A percentile compares a stretch with the other conserved stretches of the same genome.
Conservation (phyloP, 345 rosid species). For the Microthlaspi erraticum region DNA sequence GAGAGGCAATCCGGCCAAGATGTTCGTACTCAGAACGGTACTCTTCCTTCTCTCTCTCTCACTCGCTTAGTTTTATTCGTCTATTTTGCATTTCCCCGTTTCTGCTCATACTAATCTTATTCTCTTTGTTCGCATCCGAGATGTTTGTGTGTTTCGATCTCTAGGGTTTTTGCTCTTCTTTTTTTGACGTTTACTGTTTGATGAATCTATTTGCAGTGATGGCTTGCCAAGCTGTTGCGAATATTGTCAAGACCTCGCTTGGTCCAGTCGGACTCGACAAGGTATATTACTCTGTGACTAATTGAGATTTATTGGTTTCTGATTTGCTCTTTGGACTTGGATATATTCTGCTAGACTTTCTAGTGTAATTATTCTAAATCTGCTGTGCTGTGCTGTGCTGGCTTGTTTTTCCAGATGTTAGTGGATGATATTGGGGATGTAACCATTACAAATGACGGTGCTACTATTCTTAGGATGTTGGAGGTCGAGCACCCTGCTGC, state of each 20-base stretch:
- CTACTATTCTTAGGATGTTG: slow-evolving; percentile 90
- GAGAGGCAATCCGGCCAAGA: slow-evolving; percentile 95
- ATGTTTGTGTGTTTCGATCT: slow-evolving; percentile 28
- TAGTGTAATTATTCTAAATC: no score
- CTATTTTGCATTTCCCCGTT: background rate
- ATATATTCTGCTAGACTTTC: background rate
- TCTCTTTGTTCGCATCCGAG: background rate
- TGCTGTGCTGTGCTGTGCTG: background rate
- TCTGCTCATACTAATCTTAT: slow-evolving; percentile 4
- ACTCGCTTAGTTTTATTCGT: background rate
- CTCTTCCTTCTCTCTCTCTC: slow-evolving; percentile 1
- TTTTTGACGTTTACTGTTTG: slow-evolving; percentile 1
- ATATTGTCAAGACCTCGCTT: slow-evolving; percentile 92
- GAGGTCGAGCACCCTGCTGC: slow-evolving; percentile 99
- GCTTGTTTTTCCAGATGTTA: slow-evolving; percentile 64
- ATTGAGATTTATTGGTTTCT: background rate
- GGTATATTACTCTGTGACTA: slow-evolving; percentile 45
- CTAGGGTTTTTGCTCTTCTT: slow-evolving; percentile 29
- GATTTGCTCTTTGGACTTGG: background rate
- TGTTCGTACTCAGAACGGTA: slow-evolving; percentile 97
- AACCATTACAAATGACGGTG: slow-evolving; percentile 94
- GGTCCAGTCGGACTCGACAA: slow-evolving; percentile 99
- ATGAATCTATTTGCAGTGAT: slow-evolving; percentile 53
- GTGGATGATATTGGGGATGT: slow-evolving; percentile 98
- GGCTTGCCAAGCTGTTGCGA: slow-evolving; percentile 96